These are phyloP conservation scores for Tylopilus intermedius DNA, from an alignment of 768 basidiomycete genomes.

Conservation along the genomic window DNA sequence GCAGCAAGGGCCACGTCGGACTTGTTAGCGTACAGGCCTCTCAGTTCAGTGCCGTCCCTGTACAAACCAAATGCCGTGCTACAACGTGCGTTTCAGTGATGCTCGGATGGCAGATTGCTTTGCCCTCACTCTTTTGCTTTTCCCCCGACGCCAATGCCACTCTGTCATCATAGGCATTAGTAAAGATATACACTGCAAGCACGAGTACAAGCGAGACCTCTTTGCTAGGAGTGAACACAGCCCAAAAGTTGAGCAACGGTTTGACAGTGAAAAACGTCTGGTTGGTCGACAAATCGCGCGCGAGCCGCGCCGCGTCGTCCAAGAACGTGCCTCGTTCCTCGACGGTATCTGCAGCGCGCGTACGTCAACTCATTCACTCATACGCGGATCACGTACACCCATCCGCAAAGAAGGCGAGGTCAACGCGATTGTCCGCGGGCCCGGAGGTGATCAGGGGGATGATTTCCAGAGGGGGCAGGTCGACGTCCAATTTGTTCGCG, in stretches of 20 bases:
- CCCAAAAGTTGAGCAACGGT: constrained; percentile 78
- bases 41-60: constrained; percentile 71
- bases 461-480: constrained; percentile 47
- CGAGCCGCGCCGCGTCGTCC: constrained; percentile 60
- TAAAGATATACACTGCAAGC: constrained; percentile 18
- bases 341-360: constrained; percentile 41
- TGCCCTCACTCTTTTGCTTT: constrained; percentile 59
- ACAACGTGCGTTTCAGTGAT: constrained; percentile 6
- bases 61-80: constrained; percentile 76
- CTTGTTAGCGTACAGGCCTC: constrained; percentile 66
- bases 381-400: constrained; percentile 51
- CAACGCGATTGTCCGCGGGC: constrained; percentile 58
- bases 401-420: constrained; percentile 73
- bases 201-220: constrained; percentile 42
- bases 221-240: constrained; percentile 68
- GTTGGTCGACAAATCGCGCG: constrained; percentile 63
- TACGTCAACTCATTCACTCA: constrained; percentile 2
- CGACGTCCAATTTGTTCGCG: constrained; percentile 4
- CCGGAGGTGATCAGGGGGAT: constrained; percentile 58
- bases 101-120: neutral
- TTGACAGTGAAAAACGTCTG: constrained; percentile 74
- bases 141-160: constrained; percentile 66
- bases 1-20: constrained; percentile 65
- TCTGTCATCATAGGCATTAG: constrained; percentile 33
- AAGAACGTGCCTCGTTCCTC: constrained; percentile 61